A percentile compares a stretch with the other conserved stretches of the same genome.
Evolutionary conservation across 345 rosid genomes (phyloP).

Genomic region (Balakata baccata): DNA sequence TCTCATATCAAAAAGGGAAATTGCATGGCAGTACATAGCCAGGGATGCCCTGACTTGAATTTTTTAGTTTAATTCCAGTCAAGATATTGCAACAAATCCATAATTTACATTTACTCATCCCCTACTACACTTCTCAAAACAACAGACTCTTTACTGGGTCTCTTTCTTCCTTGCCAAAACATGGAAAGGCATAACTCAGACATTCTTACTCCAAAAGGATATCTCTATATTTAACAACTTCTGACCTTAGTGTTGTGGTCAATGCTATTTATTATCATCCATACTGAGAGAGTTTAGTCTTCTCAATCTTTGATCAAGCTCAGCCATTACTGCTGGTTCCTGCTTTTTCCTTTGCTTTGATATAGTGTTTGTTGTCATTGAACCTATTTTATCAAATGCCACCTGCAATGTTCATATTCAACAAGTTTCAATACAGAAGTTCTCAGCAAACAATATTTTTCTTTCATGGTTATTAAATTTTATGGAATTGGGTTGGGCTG

Average conservation of each 20-base stretch:
- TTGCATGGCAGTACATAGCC: slow-evolving; percentile 7
- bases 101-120: slow-evolving; percentile 26
- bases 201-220: slow-evolving; percentile 13
- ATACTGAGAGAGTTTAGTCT: slow-evolving; percentile 66
- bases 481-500: neutral
- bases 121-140: slow-evolving; percentile 18
- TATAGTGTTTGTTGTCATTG: slow-evolving; percentile 86
- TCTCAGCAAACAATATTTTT: neutral
- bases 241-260: neutral
- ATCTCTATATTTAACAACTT: neutral
- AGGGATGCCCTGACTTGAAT: slow-evolving; percentile 12
- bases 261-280: slow-evolving; percentile 46
- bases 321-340: slow-evolving; percentile 97
- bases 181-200: neutral
- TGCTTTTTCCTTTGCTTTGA: slow-evolving; percentile 97
- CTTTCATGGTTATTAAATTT: neutral
- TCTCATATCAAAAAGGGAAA: neutral
- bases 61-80: neutral
- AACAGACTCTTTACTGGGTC: slow-evolving; percentile 20
- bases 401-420: slow-evolving; percentile 46
- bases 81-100: slow-evolving; percentile 8
- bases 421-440: neutral
- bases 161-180: slow-evolving; percentile 4
- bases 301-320: slow-evolving; percentile 86
- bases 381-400: slow-evolving; percentile 87